Conservation (phyloP, 441 rosid species). For the Bocquillonia castaneifolia region DNA sequence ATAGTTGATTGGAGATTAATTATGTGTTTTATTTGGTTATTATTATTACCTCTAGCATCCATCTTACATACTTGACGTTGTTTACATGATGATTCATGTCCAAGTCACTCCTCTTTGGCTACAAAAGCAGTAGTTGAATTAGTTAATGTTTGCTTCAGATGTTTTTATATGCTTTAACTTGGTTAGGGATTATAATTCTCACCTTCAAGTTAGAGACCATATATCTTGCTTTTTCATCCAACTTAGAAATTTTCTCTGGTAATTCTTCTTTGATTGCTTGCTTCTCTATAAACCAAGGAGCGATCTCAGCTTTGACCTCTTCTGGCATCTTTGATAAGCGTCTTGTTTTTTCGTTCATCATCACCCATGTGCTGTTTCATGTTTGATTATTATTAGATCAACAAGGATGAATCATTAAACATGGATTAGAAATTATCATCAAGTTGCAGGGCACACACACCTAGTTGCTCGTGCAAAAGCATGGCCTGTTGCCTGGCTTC, state of each 20-base stretch:
- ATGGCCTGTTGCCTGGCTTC: slow-evolving; percentile 64
- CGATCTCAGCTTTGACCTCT: slow-evolving; percentile 57
- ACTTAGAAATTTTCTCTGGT: slow-evolving; percentile 48
- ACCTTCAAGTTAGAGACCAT: slow-evolving; percentile 51
- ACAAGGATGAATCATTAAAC: background rate
- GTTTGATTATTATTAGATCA: slow-evolving; percentile 5
- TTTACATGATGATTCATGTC: slow-evolving; percentile 78
- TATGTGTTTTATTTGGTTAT: background rate
- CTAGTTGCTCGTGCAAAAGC: slow-evolving; percentile 60
- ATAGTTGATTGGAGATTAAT: background rate
- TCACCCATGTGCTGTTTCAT: slow-evolving; percentile 62
- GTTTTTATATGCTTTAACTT: background rate
- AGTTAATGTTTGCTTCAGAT: slow-evolving; percentile 6
- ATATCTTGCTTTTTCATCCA: slow-evolving; percentile 51
- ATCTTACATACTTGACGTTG: slow-evolving; percentile 66
- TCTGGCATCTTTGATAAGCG: slow-evolving; percentile 65
- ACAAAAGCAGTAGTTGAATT: slow-evolving; percentile 9
- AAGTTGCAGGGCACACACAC: slow-evolving; percentile 19
- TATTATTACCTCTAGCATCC: slow-evolving; percentile 72
- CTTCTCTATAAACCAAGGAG: slow-evolving; percentile 64
- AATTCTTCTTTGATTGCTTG: slow-evolving; percentile 56
- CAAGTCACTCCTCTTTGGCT: slow-evolving; percentile 62
- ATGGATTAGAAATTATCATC: background rate
- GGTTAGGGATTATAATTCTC: background rate
- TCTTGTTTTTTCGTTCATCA: slow-evolving; percentile 71